Base-by-base conservation (phyloP, 306 rosid species). In the Sechiopsis laciniata region DNA sequence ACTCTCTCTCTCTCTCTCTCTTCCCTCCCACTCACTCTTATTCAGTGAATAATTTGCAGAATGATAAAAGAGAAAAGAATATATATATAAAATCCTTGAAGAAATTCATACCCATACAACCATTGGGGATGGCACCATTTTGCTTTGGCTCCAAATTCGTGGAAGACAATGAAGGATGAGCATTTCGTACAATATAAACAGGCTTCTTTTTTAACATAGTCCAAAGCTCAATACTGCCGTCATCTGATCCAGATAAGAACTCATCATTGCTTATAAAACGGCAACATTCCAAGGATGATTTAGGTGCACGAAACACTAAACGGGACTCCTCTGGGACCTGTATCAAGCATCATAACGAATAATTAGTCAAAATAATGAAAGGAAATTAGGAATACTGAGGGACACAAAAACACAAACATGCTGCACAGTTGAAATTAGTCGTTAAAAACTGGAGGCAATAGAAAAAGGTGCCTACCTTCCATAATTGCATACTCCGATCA, bases 261-360 rank as follows among this genome's bases (percentile, higher is more conserved):
- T 91, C 96, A 6, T 89, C 99, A 74, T 89, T 91, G 80, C 80
- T 85, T 62, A 90, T 83, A 78, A 94, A 91, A 78, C 97, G 84
- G 80, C 96, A 86, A 68, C 95, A 87, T 81, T 94, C 99, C 73
- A 94, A 80, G 62, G 97, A 87, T 63, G 92, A 88, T 19, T 94
- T 91, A 60, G 95, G 89, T 72, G 99, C 89, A 50, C 91, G 99
- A 51, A 94, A 94, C 61, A 88, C 87, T 77, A 91, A 87, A 40
- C 97, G 97, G 19, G 95, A 87, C 63, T 89, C 97, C 81, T 94
- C 99, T n/a, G 87, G 99, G 51, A 94, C 99, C 98, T 94, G 78
- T 75, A 73, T 81, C 74, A 42, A 50, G 82, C 67, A 76, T 52
- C 73, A 84, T 57, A 54, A 59, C 64, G 35, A 57, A 45, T 51